Conservation (phyloP, 2,329 filamentous ascomycete species). For the Cladosporium sp. region DNA sequence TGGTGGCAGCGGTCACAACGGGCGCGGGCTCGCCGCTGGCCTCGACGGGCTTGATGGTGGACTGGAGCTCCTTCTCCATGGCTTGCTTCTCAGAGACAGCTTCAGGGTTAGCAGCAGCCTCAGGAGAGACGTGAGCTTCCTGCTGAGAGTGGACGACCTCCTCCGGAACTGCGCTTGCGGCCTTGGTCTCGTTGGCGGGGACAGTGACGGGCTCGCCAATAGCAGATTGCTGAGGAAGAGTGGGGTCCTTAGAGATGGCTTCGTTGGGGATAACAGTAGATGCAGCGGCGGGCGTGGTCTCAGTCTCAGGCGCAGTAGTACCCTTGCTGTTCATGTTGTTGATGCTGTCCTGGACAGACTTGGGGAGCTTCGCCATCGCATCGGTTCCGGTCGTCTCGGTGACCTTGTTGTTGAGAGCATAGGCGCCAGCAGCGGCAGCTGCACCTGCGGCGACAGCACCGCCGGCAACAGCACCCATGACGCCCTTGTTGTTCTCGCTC, state of each 20-base stretch:
- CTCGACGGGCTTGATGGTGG: slow-evolving; percentile 47
- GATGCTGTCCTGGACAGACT: slow-evolving; percentile 43
- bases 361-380: slow-evolving; percentile 37
- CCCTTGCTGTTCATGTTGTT: slow-evolving; percentile 32
- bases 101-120: slow-evolving; percentile 64
- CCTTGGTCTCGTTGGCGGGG: slow-evolving; percentile 21
- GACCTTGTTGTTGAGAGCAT: slow-evolving; percentile 33
- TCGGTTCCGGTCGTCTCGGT: slow-evolving; percentile 43
- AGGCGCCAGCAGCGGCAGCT: slow-evolving; percentile 38
- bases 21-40: slow-evolving; percentile 44
- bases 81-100: slow-evolving; percentile 72
- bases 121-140: slow-evolving; percentile 50
- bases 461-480: slow-evolving; percentile 40
- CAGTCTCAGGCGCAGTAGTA: slow-evolving; percentile 13
- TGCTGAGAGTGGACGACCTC: slow-evolving; percentile 28
- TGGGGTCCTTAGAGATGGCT: slow-evolving; percentile 14
- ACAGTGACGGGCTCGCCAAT: slow-evolving; percentile 21
- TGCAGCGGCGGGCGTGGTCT: slow-evolving; percentile 1
- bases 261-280: slow-evolving; percentile 25
- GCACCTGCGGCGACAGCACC: slow-evolving; percentile 44
- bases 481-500: slow-evolving; percentile 21
- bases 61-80: slow-evolving; percentile 69
- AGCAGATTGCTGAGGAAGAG: slow-evolving; percentile 16
- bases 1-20: slow-evolving; percentile 25
- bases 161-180: slow-evolving; percentile 23